Conservation (phyloP, 2,329 filamentous ascomycete species). For the Pseudogymnoascus sp. region DNA sequence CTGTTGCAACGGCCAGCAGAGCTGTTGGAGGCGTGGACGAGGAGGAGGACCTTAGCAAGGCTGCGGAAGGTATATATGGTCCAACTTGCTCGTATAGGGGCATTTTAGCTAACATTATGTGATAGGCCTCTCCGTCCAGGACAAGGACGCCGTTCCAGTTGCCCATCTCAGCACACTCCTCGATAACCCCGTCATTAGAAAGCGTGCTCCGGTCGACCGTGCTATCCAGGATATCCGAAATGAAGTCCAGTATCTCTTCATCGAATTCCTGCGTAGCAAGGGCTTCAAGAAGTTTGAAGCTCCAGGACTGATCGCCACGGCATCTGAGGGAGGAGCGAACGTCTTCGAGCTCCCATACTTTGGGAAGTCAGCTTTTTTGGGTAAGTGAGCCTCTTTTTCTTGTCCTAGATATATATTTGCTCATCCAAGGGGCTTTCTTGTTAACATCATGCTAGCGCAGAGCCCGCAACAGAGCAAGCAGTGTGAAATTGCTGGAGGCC, state of each 20-base stretch:
- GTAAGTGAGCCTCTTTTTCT: neutral
- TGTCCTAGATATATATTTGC: too few species aligned
- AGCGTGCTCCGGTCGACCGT: slow-evolving; percentile 84
- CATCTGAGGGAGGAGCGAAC: slow-evolving; percentile 82
- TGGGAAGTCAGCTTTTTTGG: slow-evolving; percentile 71
- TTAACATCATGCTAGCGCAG: slow-evolving; percentile 35
- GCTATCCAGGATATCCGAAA: slow-evolving; percentile 57
- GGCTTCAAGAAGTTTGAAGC: slow-evolving; percentile 82
- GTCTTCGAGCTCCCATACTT: slow-evolving; percentile 92
- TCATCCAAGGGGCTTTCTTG: too few species aligned
- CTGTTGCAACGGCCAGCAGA: slow-evolving; percentile 48
- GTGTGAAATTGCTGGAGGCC: slow-evolving; percentile 71
- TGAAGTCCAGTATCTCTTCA: slow-evolving; percentile 53
- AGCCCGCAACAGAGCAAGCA: slow-evolving; percentile 86
- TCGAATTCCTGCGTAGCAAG: slow-evolving; percentile 67
- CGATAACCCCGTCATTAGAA: slow-evolving; percentile 88
- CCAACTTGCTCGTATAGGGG: slow-evolving; percentile 16
- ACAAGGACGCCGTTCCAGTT: slow-evolving; percentile 55
- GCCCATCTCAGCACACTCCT: slow-evolving; percentile 80
- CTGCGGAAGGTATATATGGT: slow-evolving; percentile 32
- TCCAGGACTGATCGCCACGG: slow-evolving; percentile 80
- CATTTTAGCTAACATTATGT: slow-evolving; percentile 13
- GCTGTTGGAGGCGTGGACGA: slow-evolving; percentile 54
- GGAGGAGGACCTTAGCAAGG: slow-evolving; percentile 40
- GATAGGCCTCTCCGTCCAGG: slow-evolving; percentile 23